phyloP scores from a whole-genome alignment of 2,329 filamentous ascomycete genomes.

The Fusarium siculi region DNA sequence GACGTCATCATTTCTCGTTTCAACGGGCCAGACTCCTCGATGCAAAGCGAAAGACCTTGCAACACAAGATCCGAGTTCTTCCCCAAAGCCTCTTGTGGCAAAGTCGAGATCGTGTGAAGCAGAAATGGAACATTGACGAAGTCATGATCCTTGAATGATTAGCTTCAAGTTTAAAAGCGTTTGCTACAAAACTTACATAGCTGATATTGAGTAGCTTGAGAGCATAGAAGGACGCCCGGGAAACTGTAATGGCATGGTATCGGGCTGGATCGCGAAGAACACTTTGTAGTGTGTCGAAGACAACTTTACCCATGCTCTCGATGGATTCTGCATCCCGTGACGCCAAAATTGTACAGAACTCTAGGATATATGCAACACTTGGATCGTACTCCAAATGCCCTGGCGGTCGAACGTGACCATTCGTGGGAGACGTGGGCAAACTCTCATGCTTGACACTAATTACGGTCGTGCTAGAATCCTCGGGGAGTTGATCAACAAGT shows the following conservation, averaged over 20 bases:
- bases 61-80: conserved; percentile 81
- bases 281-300: conserved; percentile 83
- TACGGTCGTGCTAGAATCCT: conserved; percentile 79
- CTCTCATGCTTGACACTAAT: conserved; percentile 92
- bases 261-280: conserved; percentile 82
- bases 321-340: conserved; percentile 80
- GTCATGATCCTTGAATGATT: conserved; percentile 75
- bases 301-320: conserved; percentile 77
- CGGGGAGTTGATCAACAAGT: conserved; percentile 85
- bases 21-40: conserved; percentile 79
- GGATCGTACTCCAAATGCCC: conserved; percentile 80
- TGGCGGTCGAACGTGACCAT: conserved; percentile 53
- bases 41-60: conserved; percentile 82
- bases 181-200: conserved; percentile 71
- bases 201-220: conserved; percentile 83
- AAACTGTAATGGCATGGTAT: conserved; percentile 85
- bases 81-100: conserved; percentile 80
- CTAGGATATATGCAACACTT: conserved; percentile 87
- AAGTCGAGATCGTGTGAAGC: conserved; percentile 89
- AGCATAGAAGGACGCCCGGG: conserved; percentile 87
- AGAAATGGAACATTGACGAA: conserved; percentile 93
- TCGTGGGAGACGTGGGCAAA: conserved; percentile 69
- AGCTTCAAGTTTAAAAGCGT: conserved; percentile 12
- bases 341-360: conserved; percentile 85
- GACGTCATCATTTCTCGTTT: conserved; percentile 95